Evolutionary conservation across 2,329 filamentous ascomycete genomes (phyloP).

Genomic region (Aspergillus unguis): DNA sequence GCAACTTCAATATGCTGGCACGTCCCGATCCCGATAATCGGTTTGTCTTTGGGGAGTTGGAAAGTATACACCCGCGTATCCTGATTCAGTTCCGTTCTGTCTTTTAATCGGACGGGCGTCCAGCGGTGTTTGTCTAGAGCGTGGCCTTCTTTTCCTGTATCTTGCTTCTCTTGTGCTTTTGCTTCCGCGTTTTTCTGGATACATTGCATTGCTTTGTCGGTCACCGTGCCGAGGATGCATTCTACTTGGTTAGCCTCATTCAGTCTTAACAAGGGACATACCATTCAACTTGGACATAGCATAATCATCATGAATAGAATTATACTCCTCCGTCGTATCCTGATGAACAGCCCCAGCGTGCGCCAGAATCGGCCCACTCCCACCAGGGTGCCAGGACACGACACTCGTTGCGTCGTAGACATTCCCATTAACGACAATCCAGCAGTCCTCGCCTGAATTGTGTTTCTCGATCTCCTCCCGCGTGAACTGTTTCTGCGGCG

Average conservation of each 20-base stretch:
- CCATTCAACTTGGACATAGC: slow-evolving; percentile 50
- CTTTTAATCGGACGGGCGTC: neutral
- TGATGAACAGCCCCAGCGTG: slow-evolving; percentile 52
- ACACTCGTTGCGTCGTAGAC: slow-evolving; percentile 52
- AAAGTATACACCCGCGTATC: slow-evolving; percentile 29
- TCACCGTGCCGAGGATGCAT: slow-evolving; percentile 50
- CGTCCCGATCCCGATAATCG: slow-evolving; percentile 45
- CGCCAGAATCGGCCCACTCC: slow-evolving; percentile 46
- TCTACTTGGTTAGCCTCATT: slow-evolving; percentile 35
- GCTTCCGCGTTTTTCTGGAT: slow-evolving; percentile 43
- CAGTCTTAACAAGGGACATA: slow-evolving; percentile 12
- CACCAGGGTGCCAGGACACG: slow-evolving; percentile 51
- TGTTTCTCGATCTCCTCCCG: slow-evolving; percentile 55
- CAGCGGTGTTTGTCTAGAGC: slow-evolving; percentile 31
- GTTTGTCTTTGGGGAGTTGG: slow-evolving; percentile 26
- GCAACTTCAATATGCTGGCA: slow-evolving; percentile 54
- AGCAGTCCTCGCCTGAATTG: slow-evolving; percentile 48
- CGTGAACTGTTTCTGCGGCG: slow-evolving; percentile 52
- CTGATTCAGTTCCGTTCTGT: slow-evolving; percentile 33
- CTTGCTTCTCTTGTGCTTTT: neutral
- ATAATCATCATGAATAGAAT: slow-evolving; percentile 51
- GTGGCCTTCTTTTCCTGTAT: slow-evolving; percentile 38
- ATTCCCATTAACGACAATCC: slow-evolving; percentile 52
- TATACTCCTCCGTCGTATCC: slow-evolving; percentile 50
- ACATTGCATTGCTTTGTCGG: slow-evolving; percentile 47